Percentiles rank a stretch among this genome's conserved stretches.
Evolutionary conservation across 1,284 basidiomycete species (phyloP).

Genomic region (Sporisorium scitamineum): DNA sequence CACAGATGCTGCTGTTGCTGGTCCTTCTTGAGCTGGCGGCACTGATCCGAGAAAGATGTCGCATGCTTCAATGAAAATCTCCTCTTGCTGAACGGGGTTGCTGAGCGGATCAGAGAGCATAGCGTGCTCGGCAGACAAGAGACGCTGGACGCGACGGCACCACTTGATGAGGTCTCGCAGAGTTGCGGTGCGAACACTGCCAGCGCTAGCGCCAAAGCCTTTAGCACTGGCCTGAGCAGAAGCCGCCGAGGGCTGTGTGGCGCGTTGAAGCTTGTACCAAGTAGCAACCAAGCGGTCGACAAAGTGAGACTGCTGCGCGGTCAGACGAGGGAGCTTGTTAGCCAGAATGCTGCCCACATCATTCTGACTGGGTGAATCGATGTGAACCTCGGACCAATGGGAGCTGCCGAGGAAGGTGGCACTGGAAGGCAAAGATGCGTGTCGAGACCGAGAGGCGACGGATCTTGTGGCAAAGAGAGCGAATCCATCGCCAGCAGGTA

Average conservation of each 20-base stretch:
- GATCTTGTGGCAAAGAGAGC: constrained; percentile 70
- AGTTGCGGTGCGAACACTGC: constrained; percentile 71
- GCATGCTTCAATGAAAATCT: constrained; percentile 87
- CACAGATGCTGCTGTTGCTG: neutral
- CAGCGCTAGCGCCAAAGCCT: constrained; percentile 14
- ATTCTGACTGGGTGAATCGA: constrained; percentile 41
- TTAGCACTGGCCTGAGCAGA: constrained; percentile 14
- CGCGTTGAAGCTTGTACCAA: constrained; percentile 54
- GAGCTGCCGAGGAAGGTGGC: constrained; percentile 78
- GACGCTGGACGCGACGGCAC: constrained; percentile 79
- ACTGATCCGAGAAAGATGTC: constrained; percentile 89
- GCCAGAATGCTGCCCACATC: constrained; percentile 61
- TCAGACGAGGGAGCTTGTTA: constrained; percentile 43
- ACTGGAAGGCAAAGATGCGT: constrained; percentile 27
- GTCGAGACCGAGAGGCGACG: constrained; percentile 66
- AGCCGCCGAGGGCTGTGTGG: constrained; percentile 37
- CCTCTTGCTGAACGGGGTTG: constrained; percentile 86
- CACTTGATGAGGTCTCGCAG: constrained; percentile 90
- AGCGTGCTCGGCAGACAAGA: constrained; percentile 65
- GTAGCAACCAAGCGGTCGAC: constrained; percentile 52
- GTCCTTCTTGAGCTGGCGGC: constrained; percentile 23
- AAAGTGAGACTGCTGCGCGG: constrained; percentile 29
- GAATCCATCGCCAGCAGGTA: constrained; percentile 69
- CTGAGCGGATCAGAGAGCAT: constrained; percentile 66
- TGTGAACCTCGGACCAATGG: constrained; percentile 64